Base-by-base conservation (phyloP, 2,329 filamentous ascomycete genomes). In the Domatiomyces catenatus region DNA sequence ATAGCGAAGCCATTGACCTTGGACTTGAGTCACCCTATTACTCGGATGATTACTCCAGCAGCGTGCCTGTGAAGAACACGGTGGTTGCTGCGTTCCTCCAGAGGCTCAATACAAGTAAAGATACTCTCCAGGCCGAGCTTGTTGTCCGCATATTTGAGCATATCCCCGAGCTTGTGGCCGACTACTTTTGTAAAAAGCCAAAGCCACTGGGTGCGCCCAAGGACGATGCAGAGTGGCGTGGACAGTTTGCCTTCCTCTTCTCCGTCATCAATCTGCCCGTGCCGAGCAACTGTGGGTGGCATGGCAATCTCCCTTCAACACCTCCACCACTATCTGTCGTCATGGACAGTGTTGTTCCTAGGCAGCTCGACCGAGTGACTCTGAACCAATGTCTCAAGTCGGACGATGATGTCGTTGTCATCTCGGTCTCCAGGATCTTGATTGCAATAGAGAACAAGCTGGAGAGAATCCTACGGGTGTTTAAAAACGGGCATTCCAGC, bases 221-320 rank as follows among this genome's bases (percentile, higher is more conserved):
- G 62, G 74, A 93, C 4, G 92, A 88, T 2, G 82, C 88, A 44
- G 92, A 88, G 0, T 98, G 92, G 92, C 85, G 96, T 58, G 89
- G 90, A 43, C 94, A 93, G 63, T 87, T 88, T 0, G 81, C 88
- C 0, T 86, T 96, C 55, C 69, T 98, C 4, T 94, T 93, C 66
- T 84, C 84, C 54, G 79, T 82, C 1, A 80, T 95, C 45, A 77
- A 83, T 51, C 71, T 93, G 36, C 79, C 82, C 1, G 71, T 94
- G 1, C 89, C 89, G 1, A 44, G 19, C 19, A 77, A 76, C 53
- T 86, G 90, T 61, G 87, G 87, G 10, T 78, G 81, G 58, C 49
- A 48, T 26, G 73, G 76, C 10, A 73, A 72, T 43, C 83, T 79
- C 55, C 78, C 80, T 20, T 67, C 71, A 17, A 70, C 81, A 12